phyloP scores from a whole-genome alignment of 108 stramenopile species.

The Cyclostephanos invisitatus region DNA sequence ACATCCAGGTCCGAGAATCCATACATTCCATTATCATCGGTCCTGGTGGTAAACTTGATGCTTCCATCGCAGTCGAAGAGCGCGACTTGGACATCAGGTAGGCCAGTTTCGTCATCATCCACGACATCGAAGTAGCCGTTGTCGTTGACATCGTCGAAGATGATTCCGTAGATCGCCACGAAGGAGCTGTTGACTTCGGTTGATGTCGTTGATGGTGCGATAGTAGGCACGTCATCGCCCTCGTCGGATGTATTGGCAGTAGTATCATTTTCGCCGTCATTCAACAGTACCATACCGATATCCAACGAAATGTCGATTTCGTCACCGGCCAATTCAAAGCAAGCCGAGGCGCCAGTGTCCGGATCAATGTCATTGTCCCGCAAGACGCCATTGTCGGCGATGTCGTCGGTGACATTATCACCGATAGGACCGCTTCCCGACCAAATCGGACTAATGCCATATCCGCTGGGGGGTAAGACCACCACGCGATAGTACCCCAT shows the following conservation, averaged over 20 bases:
- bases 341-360: neutral
- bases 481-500: constrained; percentile 26
- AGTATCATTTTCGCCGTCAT: neutral
- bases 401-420: neutral
- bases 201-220: neutral
- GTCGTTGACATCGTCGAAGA: constrained; percentile 24
- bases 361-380: constrained; percentile 6
- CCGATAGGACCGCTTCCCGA: neutral
- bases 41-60: constrained; percentile 9
- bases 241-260: too few relatives aligned
- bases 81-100: constrained; percentile 30
- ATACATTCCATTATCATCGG: constrained; percentile 48
- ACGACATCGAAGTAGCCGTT: constrained; percentile 13
- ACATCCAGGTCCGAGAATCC: constrained; percentile 27
- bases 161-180: constrained; percentile 15
- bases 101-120: constrained; percentile 10
- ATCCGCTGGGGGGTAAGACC: constrained; percentile 21
- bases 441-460: constrained; percentile 29
- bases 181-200: constrained; percentile 8
- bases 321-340: constrained; percentile 4
- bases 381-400: neutral
- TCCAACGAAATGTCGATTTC: constrained; percentile 7
- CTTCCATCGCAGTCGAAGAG: constrained; percentile 40
- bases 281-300: constrained; percentile 5
- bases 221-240: neutral